A percentile compares a stretch with the other conserved stretches of the same genome.
Conservation (phyloP, 176 grass and related monocot genomes). For the Metroxylon sagu region DNA sequence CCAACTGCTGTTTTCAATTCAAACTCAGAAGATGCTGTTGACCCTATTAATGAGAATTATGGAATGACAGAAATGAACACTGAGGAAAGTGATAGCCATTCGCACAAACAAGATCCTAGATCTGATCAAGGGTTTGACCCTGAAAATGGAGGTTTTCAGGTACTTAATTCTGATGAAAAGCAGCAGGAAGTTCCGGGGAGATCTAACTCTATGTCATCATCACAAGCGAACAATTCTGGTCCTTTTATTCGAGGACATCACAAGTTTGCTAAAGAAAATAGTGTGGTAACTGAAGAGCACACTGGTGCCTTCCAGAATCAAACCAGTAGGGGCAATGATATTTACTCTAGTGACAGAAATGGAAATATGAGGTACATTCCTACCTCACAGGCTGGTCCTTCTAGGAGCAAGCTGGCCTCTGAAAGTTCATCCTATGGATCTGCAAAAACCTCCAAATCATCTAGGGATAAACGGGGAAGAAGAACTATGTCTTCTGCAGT, state of each 20-base stretch:
- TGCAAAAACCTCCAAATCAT: slow-evolving; percentile 35
- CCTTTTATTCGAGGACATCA: slow-evolving; percentile 24
- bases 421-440: slow-evolving; percentile 45
- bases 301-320: slow-evolving; percentile 38
- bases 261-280: slow-evolving; percentile 33
- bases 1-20: slow-evolving; percentile 29
- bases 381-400: slow-evolving; percentile 34
- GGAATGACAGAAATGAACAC: slow-evolving; percentile 22
- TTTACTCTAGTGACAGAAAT: slow-evolving; percentile 24
- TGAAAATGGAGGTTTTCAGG: slow-evolving; percentile 36
- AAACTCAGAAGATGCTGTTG: slow-evolving; percentile 31
- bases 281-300: slow-evolving; percentile 30
- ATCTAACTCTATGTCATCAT: slow-evolving; percentile 13
- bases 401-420: slow-evolving; percentile 36
- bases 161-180: slow-evolving; percentile 35
- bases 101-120: slow-evolving; percentile 27
- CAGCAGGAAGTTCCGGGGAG: slow-evolving; percentile 27
- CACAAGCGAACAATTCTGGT: slow-evolving; percentile 4
- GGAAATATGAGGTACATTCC: slow-evolving; percentile 23
- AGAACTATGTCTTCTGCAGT: slow-evolving; percentile 29
- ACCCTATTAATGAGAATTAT: slow-evolving; percentile 27
- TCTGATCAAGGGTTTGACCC: slow-evolving; percentile 30
- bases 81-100: slow-evolving; percentile 26
- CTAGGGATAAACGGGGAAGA: slow-evolving; percentile 61
- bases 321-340: slow-evolving; percentile 34